A percentile compares a stretch with the other conserved stretches of the same genome.
These are phyloP conservation scores for Amphichorda felina DNA, from an alignment of 2,329 filamentous ascomycete species.

Conservation along the genomic window DNA sequence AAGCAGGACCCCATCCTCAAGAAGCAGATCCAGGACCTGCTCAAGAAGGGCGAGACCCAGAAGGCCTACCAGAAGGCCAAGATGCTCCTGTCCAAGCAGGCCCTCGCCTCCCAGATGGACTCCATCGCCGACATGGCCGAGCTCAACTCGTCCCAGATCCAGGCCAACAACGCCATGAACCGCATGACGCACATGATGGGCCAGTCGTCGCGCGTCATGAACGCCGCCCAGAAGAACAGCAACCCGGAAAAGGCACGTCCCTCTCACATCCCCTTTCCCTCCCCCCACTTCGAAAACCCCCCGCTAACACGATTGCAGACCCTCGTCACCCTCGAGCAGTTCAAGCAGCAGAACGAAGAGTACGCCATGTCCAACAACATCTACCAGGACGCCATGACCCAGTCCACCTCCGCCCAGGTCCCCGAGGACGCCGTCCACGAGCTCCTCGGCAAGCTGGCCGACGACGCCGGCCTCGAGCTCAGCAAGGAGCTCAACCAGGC, in stretches of 20 bases:
- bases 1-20: constrained; percentile 49
- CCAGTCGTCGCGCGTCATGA: constrained; percentile 46
- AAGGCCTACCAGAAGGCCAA: constrained; percentile 53
- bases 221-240: constrained; percentile 42
- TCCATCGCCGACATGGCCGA: constrained; percentile 54
- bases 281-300: neutral
- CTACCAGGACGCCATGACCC: constrained; percentile 76
- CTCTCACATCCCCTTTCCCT: neutral
- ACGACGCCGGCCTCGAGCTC: constrained; percentile 78
- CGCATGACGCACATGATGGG: constrained; percentile 54
- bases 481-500: constrained; percentile 57
- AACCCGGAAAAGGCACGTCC: constrained; percentile 41
- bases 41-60: constrained; percentile 51
- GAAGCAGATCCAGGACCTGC: constrained; percentile 51
- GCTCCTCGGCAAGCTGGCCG: constrained; percentile 72
- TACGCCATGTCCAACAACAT: constrained; percentile 57
- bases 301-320: too few relatives aligned
- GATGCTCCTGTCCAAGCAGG: constrained; percentile 49
- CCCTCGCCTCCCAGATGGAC: constrained; percentile 51
- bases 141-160: constrained; percentile 46
- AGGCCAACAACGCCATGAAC: constrained; percentile 54
- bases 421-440: constrained; percentile 78
- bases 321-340: constrained; percentile 47
- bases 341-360: constrained; percentile 50
- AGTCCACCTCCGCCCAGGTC: constrained; percentile 61